Base-by-base conservation (phyloP, 129 eudicot species). In the Lactuca sativa region DNA sequence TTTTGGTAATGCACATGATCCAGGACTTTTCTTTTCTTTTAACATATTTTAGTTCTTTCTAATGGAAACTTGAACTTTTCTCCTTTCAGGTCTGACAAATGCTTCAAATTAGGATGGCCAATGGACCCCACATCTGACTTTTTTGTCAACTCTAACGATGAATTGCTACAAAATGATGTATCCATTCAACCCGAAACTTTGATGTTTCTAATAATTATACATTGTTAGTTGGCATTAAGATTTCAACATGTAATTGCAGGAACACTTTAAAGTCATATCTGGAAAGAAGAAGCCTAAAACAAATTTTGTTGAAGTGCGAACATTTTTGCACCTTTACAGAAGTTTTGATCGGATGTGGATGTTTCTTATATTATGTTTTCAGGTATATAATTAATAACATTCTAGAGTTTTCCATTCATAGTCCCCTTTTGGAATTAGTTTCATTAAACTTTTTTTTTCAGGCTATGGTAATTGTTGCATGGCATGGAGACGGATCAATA, bases 331-430 rank as follows among this genome's bases (percentile, higher is more conserved):
- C 80, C 82, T 95, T 32, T 95, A 82, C 69, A 80, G 97, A 73
- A 95, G 97, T 80, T 95, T 95, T 47, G 97, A 95, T 71, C 85
- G 99, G 58, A 83, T 95, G 93, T 95, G 99, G 99, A 82, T 86
- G 62, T 87, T 90, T 68, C 88, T 90, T 71, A 85, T 86, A 70
- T 80, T 95, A 83, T 80, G 77, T 37, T 88, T 95, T 54, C 99
- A 95, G 99, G 99, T 95, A 80, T 32, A 59, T 73, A 4, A 14
- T 25, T 25, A 56, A 38, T 40, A 67, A n/a, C 13, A 40, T 47
- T 47, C n/a, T 17, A 13, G 18, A 33, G 17, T 75, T 59, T 56
- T 30, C 12, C 63, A 53, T 70, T 66, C 44, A 38, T 70, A 36
- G 54, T 56, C 75, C 30, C 34, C 21, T 52, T 17, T 32, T 14